Base-by-base conservation (phyloP, 2,329 filamentous ascomycete genomes). In the Ascochyta viciae-villosae region DNA sequence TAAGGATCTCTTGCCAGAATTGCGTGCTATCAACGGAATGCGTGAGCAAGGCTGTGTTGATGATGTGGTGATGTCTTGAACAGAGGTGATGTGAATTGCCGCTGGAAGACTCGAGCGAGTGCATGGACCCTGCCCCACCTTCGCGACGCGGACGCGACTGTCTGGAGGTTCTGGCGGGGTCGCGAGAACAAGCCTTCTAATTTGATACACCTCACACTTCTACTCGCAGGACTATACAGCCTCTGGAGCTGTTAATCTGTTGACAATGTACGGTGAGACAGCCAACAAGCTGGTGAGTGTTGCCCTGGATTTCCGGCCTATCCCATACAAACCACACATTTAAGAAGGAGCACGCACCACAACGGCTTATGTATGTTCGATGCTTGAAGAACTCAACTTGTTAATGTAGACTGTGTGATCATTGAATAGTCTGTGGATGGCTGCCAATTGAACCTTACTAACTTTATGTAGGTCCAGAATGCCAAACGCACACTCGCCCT, bases 401-500 rank as follows among this genome's bases (percentile, higher is more conserved):
- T 19, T 19, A 19, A 19, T 19, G 19, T 19, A 19, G 19, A 19
- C 19, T 19, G 19, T 19, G 19, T 19, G 19, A 19, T 19, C 2
- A 19, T 19, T 3, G 3, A 19, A 19, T 19, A 19, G 19, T 3
- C 19, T 19, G 19, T 19, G 19, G 3, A 19, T 19, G 3, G 19
- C 19, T 19, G 19, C 19, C 19, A 19, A 19, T 19, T 19, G 19
- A 19, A 3, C 19, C 13, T 13, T 8, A 16, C 15, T 35, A 6
- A 10, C n/a, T 0, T 15, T 10, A 33, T 31, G 38, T 62, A 96
- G 91, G 93, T 96, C 67, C 90, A 94, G 81, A 91, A 98, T 82
- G 95, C 95, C 75, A 98, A 98, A 83, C 87, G 95, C 73, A 96
- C 91, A 16, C 92, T 95, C 77, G 89, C 91, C 63, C 86, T 99